Conservation (phyloP, 768 basidiomycete genomes). For the Chalciporus chontae region DNA sequence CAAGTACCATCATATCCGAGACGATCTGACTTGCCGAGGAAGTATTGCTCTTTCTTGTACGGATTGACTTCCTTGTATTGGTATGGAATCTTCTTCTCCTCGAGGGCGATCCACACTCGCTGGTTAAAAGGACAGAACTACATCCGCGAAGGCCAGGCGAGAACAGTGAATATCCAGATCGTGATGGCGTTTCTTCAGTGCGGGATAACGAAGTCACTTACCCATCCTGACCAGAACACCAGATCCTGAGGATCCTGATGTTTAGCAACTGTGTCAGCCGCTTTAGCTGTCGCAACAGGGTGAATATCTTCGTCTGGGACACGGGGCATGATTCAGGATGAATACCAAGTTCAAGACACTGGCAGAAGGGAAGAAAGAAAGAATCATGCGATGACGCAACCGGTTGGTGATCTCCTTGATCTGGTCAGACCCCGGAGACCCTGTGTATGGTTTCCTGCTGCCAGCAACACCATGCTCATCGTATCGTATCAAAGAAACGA, state of each 20-base stretch:
- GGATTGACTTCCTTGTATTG: slow-evolving; percentile 68
- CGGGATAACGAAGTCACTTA: slow-evolving; percentile 19
- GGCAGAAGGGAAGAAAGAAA: too few species aligned
- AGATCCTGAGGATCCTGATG: slow-evolving; percentile 53
- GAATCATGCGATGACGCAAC: too few species aligned
- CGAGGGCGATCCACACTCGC: slow-evolving; percentile 62
- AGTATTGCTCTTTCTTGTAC: slow-evolving; percentile 62
- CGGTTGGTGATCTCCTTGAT: too few species aligned
- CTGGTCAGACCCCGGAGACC: too few species aligned
- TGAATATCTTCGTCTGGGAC: slow-evolving; percentile 51
- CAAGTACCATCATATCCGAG: neutral
- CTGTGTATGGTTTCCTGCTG: too few species aligned
- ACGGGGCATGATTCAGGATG: slow-evolving; percentile 26
- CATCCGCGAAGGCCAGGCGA: neutral
- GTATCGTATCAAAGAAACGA: too few species aligned
- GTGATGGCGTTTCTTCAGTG: neutral
- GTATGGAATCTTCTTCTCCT: slow-evolving; percentile 64
- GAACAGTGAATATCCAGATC: neutral
- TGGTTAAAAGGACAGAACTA: slow-evolving; percentile 59
- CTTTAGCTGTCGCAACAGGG: slow-evolving; percentile 56
- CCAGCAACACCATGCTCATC: too few species aligned
- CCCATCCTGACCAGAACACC: slow-evolving; percentile 61
- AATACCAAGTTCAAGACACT: too few species aligned
- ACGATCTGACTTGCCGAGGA: slow-evolving; percentile 38
- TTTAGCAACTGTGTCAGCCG: slow-evolving; percentile 46